phyloP scores from a whole-genome alignment of 371 early-diverging fungal species.

The Mucor circinelloides region DNA sequence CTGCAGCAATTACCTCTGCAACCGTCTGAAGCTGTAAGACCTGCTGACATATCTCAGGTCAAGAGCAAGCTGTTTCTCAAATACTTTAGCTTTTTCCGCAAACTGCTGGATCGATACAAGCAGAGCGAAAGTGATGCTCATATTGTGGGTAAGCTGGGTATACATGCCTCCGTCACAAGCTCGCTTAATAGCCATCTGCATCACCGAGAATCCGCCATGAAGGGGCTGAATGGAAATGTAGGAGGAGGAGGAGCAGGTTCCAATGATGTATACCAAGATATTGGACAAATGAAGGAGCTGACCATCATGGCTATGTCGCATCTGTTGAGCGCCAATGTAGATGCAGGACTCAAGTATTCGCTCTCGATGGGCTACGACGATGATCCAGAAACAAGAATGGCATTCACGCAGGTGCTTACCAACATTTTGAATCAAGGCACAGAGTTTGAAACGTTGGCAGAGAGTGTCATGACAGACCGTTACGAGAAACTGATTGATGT shows the following conservation, averaged over 20 bases:
- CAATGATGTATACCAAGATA: constrained; percentile 42
- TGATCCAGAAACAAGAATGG: constrained; percentile 82
- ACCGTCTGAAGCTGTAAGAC: constrained; percentile 62
- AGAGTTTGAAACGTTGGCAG: constrained; percentile 83
- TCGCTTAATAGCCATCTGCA: neutral
- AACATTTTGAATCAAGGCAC: constrained; percentile 88
- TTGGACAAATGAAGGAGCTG: constrained; percentile 73
- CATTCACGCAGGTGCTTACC: constrained; percentile 92
- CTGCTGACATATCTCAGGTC: constrained; percentile 59
- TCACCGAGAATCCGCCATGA: neutral
- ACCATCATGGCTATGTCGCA: constrained; percentile 89
- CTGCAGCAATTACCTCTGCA: constrained; percentile 84
- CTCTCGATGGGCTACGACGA: constrained; percentile 93
- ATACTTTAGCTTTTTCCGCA: constrained; percentile 86
- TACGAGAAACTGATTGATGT: constrained; percentile 78
- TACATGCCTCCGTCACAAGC: too few relatives aligned
- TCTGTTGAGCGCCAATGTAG: constrained; percentile 88
- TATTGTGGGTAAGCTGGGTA: neutral
- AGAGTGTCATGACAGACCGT: constrained; percentile 73
- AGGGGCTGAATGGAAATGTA: neutral
- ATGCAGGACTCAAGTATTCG: constrained; percentile 88
- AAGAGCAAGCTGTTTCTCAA: constrained; percentile 79
- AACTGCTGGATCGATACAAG: constrained; percentile 80
- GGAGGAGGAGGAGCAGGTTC: neutral
- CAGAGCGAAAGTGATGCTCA: constrained; percentile 40